Base-by-base conservation (phyloP, 257 asterid genomes). In the Schizonepeta tenuifolia region DNA sequence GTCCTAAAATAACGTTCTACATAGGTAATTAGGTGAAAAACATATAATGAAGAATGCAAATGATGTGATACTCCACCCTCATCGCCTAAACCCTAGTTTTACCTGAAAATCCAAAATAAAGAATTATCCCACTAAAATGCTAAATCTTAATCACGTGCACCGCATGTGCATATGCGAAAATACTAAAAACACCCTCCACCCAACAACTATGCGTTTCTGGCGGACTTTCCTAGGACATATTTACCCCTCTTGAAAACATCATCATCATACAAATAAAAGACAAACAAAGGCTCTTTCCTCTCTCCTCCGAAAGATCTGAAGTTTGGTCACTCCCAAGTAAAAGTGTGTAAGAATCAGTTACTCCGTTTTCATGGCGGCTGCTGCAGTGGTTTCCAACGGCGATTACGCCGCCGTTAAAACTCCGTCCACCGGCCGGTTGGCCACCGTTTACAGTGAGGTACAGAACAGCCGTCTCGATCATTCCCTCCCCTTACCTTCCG, bases 401-500 rank as follows among this genome's bases (percentile, higher is more conserved):
- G 83, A 69, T 24, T 20, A 22, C 41, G 49, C 81, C 59, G 78
- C 79, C 67, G 82, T 72, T 3, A 78, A 69, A 54, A 2, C 80
- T 36, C 81, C 82, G 13, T 31, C 80, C 24, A 41, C 83, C 67
- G 86, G 95, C 7, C 86, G 96, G 60, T 78, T 21, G 22, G 82
- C 91, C 50, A 68, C 91, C 67, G 95, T 82, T 49, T 95, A 91
- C 82, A 90, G 98, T 77, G 97, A 95, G 80, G 95, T 92, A 15
- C 99, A 95, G 81, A 83, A 83, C 78, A 90, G 91, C 87, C 97
- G 99, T 51, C 90, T 95, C 74, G 90, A 87, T 78, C 90, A 86
- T 50, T 70, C 91, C 47, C 99, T 95, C 40, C 91, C 99, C 60
- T 78, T 95, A 26, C 99, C 99, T 28, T 83, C 93, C 22, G 99